Base-by-base conservation (phyloP, 805 yeast genomes). In the Ogataea glucozyma region DNA sequence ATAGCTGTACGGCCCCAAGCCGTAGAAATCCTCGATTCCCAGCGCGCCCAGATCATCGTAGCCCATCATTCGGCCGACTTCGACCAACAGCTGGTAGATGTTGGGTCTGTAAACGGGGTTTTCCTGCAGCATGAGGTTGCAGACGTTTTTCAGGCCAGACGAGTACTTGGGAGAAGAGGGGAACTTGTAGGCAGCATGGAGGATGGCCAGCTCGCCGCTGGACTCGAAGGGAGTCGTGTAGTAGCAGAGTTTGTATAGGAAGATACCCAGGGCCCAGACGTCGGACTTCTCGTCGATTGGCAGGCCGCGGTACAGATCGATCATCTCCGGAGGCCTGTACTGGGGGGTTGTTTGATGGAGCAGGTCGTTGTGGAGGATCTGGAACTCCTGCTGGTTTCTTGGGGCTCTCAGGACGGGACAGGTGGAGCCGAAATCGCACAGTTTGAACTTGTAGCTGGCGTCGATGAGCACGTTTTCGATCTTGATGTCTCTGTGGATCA, bases 221-320 rank as follows among this genome's bases (percentile, higher is more conserved):
- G 85, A 82, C 65, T 91, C 99, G 63, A 93, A 91, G 1, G 99
- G 99, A 1, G 99, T 91, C 1, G 85, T 90, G 64, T 88, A 91
- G 66, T 85, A 91, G 65, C 96, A 84, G 48, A 91, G 70, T 61
- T 91, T 91, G 71, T 87, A 91, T 38, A 93, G 71, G 49, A 93
- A 87, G 23, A 93, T 83, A 9, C 99, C 99, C 36, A 91, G 68
- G 0, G 99, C 99, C 99, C 99, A 91, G 36, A 91, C 86, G 66
- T 91, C 99, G 6, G 91, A 75, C 64, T 88, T 88, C 56, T 90
- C 95, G 64, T 91, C 93, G 30, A 91, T 85, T 2, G 97, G 93
- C 35, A 81, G 68, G 6, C 89, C 86, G 35, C 88, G 71, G 60
- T 84, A 83, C 19, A 90, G 72, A 64, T 91, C 97, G 43, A 91